These are phyloP conservation scores for Canna indica DNA, from an alignment of 176 grass and related monocot genomes.

Conservation along the genomic window DNA sequence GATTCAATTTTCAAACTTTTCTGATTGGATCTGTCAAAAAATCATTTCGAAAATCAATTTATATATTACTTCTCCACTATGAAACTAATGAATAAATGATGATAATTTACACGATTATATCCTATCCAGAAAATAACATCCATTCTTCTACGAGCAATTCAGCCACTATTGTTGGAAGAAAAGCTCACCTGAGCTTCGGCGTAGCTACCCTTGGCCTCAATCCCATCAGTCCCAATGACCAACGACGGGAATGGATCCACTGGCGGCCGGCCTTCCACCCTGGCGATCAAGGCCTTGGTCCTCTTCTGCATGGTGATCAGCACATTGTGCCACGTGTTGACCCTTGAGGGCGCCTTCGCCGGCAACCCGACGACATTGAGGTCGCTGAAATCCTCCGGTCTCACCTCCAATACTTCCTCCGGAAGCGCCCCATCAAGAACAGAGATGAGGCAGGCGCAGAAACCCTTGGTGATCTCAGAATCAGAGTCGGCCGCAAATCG, in stretches of 20 bases:
- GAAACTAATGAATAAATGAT: background rate
- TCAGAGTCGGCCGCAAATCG: slow-evolving; percentile 84
- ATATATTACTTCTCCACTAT: background rate
- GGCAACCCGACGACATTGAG: slow-evolving; percentile 38
- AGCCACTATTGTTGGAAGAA: background rate
- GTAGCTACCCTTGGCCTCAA: slow-evolving; percentile 67
- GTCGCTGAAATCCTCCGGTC: slow-evolving; percentile 44
- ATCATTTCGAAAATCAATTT: background rate
- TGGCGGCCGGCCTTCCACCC: slow-evolving; percentile 42
- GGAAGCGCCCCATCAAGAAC: slow-evolving; percentile 59
- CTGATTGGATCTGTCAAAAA: background rate
- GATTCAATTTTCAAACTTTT: no score
- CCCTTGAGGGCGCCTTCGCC: slow-evolving; percentile 39
- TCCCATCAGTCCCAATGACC: slow-evolving; percentile 52
- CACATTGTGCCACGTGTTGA: slow-evolving; percentile 92
- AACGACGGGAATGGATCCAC: slow-evolving; percentile 74
- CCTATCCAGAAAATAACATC: background rate
- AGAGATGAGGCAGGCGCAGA: slow-evolving; percentile 65
- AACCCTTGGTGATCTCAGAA: slow-evolving; percentile 82
- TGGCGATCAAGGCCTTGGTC: slow-evolving; percentile 48
- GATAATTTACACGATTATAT: background rate
- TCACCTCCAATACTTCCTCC: slow-evolving; percentile 59
- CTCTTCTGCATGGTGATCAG: slow-evolving; percentile 86
- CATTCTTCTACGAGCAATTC: background rate
- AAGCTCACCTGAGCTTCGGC: slow-evolving; percentile 77